Conservation (phyloP, 192 early-diverging fungal species). For the Coemansia sp. region DNA sequence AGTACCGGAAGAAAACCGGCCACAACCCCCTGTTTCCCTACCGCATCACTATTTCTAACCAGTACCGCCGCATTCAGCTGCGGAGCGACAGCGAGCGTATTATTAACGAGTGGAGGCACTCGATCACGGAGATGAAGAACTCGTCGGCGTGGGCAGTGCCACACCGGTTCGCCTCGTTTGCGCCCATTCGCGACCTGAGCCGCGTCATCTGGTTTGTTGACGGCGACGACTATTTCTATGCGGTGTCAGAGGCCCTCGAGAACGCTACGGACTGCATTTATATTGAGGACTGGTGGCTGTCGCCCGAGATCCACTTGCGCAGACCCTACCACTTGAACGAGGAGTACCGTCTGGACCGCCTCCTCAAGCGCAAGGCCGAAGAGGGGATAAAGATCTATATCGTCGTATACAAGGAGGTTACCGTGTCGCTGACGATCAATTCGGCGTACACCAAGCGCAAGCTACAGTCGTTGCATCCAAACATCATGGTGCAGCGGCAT, state of each 20-base stretch:
- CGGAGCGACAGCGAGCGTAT: constrained; percentile 64
- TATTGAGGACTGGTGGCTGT: constrained; percentile 87
- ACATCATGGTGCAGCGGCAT: constrained; percentile 83
- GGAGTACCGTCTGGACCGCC: constrained; percentile 74
- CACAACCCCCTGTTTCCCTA: constrained; percentile 59
- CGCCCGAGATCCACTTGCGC: constrained; percentile 83
- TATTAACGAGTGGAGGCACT: constrained; percentile 70
- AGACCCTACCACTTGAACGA: constrained; percentile 73
- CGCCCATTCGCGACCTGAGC: constrained; percentile 65
- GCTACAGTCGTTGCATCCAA: constrained; percentile 67
- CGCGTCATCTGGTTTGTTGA: constrained; percentile 73
- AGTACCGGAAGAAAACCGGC: constrained; percentile 51
- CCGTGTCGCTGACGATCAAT: constrained; percentile 67
- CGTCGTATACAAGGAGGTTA: constrained; percentile 82
- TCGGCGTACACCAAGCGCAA: constrained; percentile 72
- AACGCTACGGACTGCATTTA: constrained; percentile 68
- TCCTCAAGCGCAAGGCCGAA: constrained; percentile 77
- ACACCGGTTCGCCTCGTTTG: constrained; percentile 74
- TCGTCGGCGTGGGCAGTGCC: constrained; percentile 63
- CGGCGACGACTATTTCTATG: constrained; percentile 75
- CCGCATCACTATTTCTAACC: constrained; percentile 62
- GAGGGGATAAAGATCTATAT: constrained; percentile 85
- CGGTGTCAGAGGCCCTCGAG: constrained; percentile 70
- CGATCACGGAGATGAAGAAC: constrained; percentile 58
- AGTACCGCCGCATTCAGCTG: constrained; percentile 64